These are phyloP conservation scores for Amanita polypyramis DNA, from an alignment of 768 basidiomycete genomes.

Conservation along the genomic window DNA sequence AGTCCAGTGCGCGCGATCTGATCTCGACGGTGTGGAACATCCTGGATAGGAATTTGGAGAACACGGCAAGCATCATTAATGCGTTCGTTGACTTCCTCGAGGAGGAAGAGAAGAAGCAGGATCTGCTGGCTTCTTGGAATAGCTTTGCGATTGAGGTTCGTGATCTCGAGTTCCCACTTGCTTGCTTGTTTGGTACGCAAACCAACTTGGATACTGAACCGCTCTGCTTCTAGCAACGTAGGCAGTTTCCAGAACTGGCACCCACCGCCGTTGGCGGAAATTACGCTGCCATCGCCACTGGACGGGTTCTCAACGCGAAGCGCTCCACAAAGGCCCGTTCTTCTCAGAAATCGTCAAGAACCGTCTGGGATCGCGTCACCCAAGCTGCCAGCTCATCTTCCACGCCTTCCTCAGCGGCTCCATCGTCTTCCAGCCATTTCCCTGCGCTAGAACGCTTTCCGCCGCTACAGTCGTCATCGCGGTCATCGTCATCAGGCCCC, in stretches of 20 bases:
- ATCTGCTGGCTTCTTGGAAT: slow-evolving; percentile 69
- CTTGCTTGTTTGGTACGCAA: no score
- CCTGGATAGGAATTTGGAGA: slow-evolving; percentile 43
- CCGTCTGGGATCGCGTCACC: slow-evolving; percentile 83
- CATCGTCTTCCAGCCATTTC: slow-evolving; percentile 22
- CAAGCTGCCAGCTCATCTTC: slow-evolving; percentile 46
- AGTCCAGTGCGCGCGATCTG: slow-evolving; percentile 74
- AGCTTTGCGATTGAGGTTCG: slow-evolving; percentile 74
- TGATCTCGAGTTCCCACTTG: slow-evolving; percentile 4
- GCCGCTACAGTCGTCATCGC: background rate
- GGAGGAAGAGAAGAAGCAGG: slow-evolving; percentile 75
- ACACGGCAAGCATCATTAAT: slow-evolving; percentile 65
- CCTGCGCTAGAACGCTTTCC: slow-evolving; percentile 19
- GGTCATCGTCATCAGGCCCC: slow-evolving; percentile 17
- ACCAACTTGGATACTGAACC: background rate
- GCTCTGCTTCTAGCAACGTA: slow-evolving; percentile 49
- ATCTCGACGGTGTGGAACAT: slow-evolving; percentile 82
- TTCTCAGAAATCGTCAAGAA: slow-evolving; percentile 45
- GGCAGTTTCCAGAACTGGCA: slow-evolving; percentile 73
- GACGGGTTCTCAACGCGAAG: slow-evolving; percentile 78
- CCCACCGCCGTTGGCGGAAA: slow-evolving; percentile 49
- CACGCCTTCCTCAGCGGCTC: slow-evolving; percentile 11
- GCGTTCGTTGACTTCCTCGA: slow-evolving; percentile 69
- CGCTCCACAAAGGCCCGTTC: slow-evolving; percentile 54
- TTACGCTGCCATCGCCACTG: slow-evolving; percentile 73